Evolutionary conservation across 169 alveolate species (phyloP).

Genomic region (Eimeria sp.): DNA sequence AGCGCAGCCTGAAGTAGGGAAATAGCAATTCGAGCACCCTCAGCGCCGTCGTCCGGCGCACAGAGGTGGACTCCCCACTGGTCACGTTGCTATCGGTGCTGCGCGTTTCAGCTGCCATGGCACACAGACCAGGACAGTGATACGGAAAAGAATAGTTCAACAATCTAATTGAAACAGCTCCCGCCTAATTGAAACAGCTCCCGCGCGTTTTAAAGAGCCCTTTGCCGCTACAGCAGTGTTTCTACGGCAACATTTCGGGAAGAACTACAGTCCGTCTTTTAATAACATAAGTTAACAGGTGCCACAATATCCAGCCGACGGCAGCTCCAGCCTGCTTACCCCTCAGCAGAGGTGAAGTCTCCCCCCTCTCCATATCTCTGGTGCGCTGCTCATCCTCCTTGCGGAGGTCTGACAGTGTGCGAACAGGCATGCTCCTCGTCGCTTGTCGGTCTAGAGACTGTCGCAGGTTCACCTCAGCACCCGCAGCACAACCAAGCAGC

Average conservation of each 20-base stretch:
- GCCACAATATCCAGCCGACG: neutral
- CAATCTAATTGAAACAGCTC: neutral
- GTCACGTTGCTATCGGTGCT: conserved; percentile 43
- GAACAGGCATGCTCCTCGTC: conserved; percentile 51
- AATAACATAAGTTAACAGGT: neutral
- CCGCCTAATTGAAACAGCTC: neutral
- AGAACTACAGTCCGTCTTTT: neutral
- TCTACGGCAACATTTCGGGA: neutral
- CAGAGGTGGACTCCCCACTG: conserved; percentile 35
- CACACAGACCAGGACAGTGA: neutral
- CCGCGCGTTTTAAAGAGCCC: too few relatives aligned
- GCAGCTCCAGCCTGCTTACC: conserved; percentile 33
- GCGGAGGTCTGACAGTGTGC: conserved; percentile 80
- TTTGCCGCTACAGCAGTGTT: neutral
- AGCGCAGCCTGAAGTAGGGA: conserved; percentile 86
- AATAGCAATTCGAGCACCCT: conserved; percentile 84
- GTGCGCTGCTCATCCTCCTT: conserved; percentile 77
- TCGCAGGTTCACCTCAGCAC: neutral
- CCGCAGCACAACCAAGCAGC: neutral
- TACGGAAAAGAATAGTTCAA: neutral
- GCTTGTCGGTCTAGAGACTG: neutral
- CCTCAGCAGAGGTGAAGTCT: conserved; percentile 21
- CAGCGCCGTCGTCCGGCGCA: conserved; percentile 74
- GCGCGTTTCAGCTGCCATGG: conserved; percentile 57
- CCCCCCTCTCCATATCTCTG: conserved; percentile 56